Evolutionary conservation across 805 yeast species (phyloP).

Genomic region (Cyberlindnera mycetangii): DNA sequence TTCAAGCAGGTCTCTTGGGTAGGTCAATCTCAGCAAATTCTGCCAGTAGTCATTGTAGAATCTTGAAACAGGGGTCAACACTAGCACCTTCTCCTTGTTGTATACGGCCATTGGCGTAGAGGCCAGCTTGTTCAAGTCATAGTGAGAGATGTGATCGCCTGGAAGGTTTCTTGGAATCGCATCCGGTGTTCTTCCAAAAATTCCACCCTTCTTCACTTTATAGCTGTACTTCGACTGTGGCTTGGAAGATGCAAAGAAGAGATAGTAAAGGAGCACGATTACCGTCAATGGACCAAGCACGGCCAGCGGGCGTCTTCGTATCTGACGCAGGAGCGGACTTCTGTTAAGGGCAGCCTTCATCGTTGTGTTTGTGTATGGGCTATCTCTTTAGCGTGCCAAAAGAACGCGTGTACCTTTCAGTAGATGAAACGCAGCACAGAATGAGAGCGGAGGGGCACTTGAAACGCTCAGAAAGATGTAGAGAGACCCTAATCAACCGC

Average conservation of each 20-base stretch:
- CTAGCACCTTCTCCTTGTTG: constrained; percentile 78
- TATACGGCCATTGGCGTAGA: constrained; percentile 69
- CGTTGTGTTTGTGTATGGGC: background rate
- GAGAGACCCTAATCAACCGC: too few species aligned
- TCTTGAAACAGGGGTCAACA: constrained; percentile 86
- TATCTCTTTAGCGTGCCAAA: background rate
- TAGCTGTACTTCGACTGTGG: constrained; percentile 27
- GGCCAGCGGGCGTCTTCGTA: constrained; percentile 59
- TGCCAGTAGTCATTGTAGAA: constrained; percentile 88
- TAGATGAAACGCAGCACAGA: background rate
- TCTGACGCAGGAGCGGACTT: constrained; percentile 42
- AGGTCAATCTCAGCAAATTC: constrained; percentile 67
- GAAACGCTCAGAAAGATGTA: too few species aligned
- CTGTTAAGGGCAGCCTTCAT: constrained; percentile 28
- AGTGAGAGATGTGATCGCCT: constrained; percentile 74
- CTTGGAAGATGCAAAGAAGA: constrained; percentile 37
- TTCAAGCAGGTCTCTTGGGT: constrained; percentile 83
- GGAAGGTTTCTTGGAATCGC: constrained; percentile 61
- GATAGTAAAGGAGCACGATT: constrained; percentile 39
- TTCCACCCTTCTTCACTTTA: constrained; percentile 26
- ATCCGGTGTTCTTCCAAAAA: constrained; percentile 45
- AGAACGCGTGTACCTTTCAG: constrained; percentile 3
- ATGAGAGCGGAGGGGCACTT: too few species aligned
- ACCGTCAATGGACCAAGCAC: constrained; percentile 45
- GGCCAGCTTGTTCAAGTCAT: constrained; percentile 76